Evolutionary conservation across 176 grass and related monocot genomes (phyloP), one percentile per base, ranked within the genome.

Genomic region (Themeda triandra): DNA sequence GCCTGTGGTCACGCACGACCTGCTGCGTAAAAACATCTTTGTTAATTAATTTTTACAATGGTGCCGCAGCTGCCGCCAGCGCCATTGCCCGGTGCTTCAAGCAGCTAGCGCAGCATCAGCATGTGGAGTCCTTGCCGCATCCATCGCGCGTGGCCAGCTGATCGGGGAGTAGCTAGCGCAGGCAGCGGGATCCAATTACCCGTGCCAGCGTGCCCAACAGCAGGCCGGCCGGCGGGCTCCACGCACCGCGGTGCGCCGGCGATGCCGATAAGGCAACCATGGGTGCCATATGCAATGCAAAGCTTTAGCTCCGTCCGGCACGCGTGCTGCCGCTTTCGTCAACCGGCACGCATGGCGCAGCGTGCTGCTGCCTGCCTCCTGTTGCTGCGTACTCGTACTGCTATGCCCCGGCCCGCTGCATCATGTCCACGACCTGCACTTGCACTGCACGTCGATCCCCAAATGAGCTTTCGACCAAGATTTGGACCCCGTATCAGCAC

Each of bases 381-480:
- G 75, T 6, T 18, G 49, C 76, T 62, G 63, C 11, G 77, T 23
- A 46, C 63, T 27, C 60, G 21, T 6, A 23, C n/a, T n/a, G n/a
- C n/a, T n/a, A n/a, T n/a, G n/a, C n/a, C n/a, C n/a, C n/a, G n/a
- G n/a, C n/a, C n/a, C n/a, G n/a, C n/a, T n/a, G n/a, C n/a, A n/a
- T n/a, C n/a, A n/a, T n/a, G n/a, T n/a, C n/a, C n/a, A n/a, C n/a
- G n/a, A n/a, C n/a, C n/a, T n/a, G n/a, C n/a, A n/a, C n/a, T n/a
- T n/a, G n/a, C n/a, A n/a, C n/a, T n/a, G n/a, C n/a, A n/a, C n/a
- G n/a, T n/a, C n/a, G n/a, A n/a, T n/a, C n/a, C 77, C 42, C 1
- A 63, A 78, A 88, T 39, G 63, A 63, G 30, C 66, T 82, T 48
- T 83, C 68, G 23, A 5, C 39, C n/a, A 78, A 88, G 73, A 88